Evolutionary conservation across 2,329 filamentous ascomycete genomes (phyloP).

Genomic region (Beauveria pseudobassiana): DNA sequence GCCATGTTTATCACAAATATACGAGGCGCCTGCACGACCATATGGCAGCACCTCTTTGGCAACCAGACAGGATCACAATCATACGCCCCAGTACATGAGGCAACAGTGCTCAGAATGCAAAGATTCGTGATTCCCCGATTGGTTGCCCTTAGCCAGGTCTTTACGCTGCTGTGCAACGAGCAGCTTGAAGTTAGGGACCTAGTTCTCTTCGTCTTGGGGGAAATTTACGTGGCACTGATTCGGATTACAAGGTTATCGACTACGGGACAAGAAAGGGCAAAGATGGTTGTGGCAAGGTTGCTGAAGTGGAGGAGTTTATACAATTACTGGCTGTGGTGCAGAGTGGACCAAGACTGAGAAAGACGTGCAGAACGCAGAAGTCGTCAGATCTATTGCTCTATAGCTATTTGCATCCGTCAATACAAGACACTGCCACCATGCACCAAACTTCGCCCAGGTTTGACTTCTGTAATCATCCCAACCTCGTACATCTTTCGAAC

Average conservation of each 20-base stretch:
- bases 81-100: background rate
- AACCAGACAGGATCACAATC: too few relatives aligned
- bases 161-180: background rate
- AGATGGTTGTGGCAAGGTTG: background rate
- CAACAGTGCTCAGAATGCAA: background rate
- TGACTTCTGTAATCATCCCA: constrained; percentile 2
- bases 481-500: constrained; percentile 15
- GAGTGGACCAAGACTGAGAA: background rate
- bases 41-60: background rate
- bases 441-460: constrained; percentile 2
- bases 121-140: background rate
- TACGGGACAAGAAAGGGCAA: background rate
- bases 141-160: background rate
- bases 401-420: background rate
- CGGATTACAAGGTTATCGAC: background rate
- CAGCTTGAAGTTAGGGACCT: background rate
- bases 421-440: background rate
- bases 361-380: background rate
- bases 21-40: background rate
- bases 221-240: background rate
- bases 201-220: background rate
- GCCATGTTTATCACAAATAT: background rate
- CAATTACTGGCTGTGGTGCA: background rate
- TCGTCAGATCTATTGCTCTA: background rate
- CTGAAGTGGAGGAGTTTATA: background rate